Evolutionary conservation across 2,329 filamentous ascomycete genomes (phyloP).

Genomic region (Aspergillus texensis): DNA sequence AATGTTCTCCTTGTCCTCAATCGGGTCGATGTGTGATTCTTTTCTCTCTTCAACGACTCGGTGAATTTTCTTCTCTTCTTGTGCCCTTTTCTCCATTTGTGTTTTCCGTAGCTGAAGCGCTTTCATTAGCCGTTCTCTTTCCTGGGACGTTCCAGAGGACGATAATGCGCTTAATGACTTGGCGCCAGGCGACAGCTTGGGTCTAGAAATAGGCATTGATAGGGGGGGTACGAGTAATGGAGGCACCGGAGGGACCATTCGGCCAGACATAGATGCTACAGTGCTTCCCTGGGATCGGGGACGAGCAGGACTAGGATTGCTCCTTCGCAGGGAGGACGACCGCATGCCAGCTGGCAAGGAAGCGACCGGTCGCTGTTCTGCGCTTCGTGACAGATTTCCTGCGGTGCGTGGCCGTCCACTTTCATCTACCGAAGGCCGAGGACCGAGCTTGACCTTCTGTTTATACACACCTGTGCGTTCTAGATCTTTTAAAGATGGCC

Average conservation of each 20-base stretch:
- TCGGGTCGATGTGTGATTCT: constrained; percentile 11
- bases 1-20: constrained; percentile 32
- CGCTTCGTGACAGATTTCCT: constrained; percentile 46
- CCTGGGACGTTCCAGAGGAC: constrained; percentile 70
- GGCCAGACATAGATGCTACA: constrained; percentile 32
- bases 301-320: constrained; percentile 50
- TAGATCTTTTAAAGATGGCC: constrained; percentile 49
- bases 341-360: constrained; percentile 81
- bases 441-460: constrained; percentile 82
- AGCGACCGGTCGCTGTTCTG: constrained; percentile 70
- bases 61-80: constrained; percentile 32
- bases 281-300: constrained; percentile 49
- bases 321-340: constrained; percentile 53
- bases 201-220: constrained; percentile 36
- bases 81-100: constrained; percentile 58
- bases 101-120: constrained; percentile 87
- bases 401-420: constrained; percentile 64
- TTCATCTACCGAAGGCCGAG: constrained; percentile 71
- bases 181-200: constrained; percentile 41
- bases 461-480: constrained; percentile 42
- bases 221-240: constrained; percentile 42
- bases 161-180: constrained; percentile 49
- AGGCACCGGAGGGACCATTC: constrained; percentile 40
- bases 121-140: constrained; percentile 92
- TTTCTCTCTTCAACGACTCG: constrained; percentile 18